A percentile compares a stretch with the other conserved stretches of the same genome.
These are phyloP conservation scores for Triticum timopheevii DNA, from an alignment of 176 grass and related monocot genomes.

Conservation along the genomic window DNA sequence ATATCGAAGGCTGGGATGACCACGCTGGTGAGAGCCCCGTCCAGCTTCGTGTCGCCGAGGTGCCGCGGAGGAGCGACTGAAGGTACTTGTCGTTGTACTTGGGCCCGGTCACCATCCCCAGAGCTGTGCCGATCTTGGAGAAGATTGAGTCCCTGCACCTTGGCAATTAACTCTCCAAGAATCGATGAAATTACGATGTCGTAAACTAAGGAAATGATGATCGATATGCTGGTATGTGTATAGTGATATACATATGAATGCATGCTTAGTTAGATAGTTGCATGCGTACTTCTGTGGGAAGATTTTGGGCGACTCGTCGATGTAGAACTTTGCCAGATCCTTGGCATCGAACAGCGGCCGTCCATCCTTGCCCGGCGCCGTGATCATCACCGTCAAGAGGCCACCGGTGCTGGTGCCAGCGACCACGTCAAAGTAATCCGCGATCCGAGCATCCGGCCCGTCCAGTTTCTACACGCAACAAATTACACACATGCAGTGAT, in stretches of 20 bases:
- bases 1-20: constrained; percentile 73
- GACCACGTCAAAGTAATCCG: constrained; percentile 72
- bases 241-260: too few species aligned
- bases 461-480: constrained; percentile 46
- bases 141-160: constrained; percentile 33
- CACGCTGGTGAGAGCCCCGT: constrained; percentile 45
- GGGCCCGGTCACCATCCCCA: constrained; percentile 42
- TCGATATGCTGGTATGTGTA: too few species aligned
- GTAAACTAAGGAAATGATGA: too few species aligned
- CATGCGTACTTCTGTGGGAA: constrained; percentile 55
- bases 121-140: constrained; percentile 6
- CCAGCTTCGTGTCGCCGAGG: constrained; percentile 45
- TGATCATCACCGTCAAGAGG: constrained; percentile 58
- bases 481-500: background rate
- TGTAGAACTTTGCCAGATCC: constrained; percentile 55
- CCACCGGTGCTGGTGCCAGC: constrained; percentile 78
- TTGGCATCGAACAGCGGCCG: constrained; percentile 58
- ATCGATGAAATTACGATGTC: too few species aligned
- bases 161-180: background rate
- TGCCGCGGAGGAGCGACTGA: constrained; percentile 33
- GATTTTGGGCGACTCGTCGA: constrained; percentile 53
- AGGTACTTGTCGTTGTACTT: constrained; percentile 73
- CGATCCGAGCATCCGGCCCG: constrained; percentile 46
- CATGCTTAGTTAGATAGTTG: background rate
- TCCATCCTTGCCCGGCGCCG: constrained; percentile 38